Base-by-base conservation (phyloP, 768 basidiomycete species). In the Phaffia australis region DNA sequence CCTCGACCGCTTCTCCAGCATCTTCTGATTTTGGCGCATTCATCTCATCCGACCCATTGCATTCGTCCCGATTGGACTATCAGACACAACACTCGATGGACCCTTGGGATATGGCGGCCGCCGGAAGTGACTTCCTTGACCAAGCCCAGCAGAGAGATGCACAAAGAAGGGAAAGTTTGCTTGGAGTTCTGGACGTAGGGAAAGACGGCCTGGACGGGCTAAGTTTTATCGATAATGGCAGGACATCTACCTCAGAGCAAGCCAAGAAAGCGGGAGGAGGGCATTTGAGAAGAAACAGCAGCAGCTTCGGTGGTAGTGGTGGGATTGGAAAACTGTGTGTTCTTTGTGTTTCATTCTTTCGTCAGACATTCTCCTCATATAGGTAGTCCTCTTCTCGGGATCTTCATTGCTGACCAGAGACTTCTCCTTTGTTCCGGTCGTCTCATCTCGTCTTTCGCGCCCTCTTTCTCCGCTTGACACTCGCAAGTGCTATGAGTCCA, bases 231-330 rank as follows among this genome's bases (percentile, higher is more conserved):
- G 35, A 42, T 42, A 4, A 42, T 42, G 11, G 35, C 35, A 42
- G 11, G 11, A 11, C 35, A 4, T 11, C 4, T 42, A 11, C 35
- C 11, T 42, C 11, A 42, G 35, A 88, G 72, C 74, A 88, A 47
- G 73, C 87, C 48, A 71, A 80, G 66, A 82, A 85, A 67, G 81
- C 87, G 74, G 84, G 86, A 60, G 86, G 88, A 73, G 86, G 86
- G 1, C 73, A 87, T 70, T 85, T 61, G 29, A 49, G 59, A 30
- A 51, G 48, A 11, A 42, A 30, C 60, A 29, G 11, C 3, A 48
- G 14, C 47, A 30, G 47, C 14, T 25, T 49, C 60, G 1, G 35
- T 47, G 14, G 19, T 4, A 0, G 35, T 47, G 14, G 19, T 4
- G 11, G 32, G 46, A 47, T 21, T 30, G 18, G 25, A 29, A 1